These are phyloP conservation scores for Delitschia confertaspora DNA, from an alignment of 495 filamentous ascomycete genomes.

Conservation along the genomic window DNA sequence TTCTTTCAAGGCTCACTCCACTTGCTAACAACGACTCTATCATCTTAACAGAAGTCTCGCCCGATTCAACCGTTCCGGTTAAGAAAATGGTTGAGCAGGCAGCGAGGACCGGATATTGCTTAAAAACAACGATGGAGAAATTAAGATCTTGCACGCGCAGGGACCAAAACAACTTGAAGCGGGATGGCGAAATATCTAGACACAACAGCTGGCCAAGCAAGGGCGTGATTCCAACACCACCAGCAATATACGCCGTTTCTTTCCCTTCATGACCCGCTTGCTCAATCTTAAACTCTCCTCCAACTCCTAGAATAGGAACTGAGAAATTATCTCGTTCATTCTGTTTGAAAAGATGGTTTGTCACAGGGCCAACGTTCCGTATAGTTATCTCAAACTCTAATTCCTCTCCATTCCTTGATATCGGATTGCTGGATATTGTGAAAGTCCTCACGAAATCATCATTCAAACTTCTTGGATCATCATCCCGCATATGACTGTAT, in stretches of 20 bases:
- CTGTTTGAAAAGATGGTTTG: slow-evolving; percentile 52
- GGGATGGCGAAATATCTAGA: slow-evolving; percentile 34
- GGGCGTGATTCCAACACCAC: slow-evolving; percentile 75
- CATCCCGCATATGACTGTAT: slow-evolving; percentile 73
- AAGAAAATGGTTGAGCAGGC: slow-evolving; percentile 51
- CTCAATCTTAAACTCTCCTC: slow-evolving; percentile 54
- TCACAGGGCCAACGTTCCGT: slow-evolving; percentile 57
- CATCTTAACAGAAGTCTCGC: slow-evolving; percentile 28
- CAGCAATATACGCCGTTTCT: slow-evolving; percentile 53
- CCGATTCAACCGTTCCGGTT: slow-evolving; percentile 40
- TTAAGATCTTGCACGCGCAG: slow-evolving; percentile 51
- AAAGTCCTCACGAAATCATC: slow-evolving; percentile 79
- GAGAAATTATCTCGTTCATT: slow-evolving; percentile 47
- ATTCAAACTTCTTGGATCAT: slow-evolving; percentile 67
- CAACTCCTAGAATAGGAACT: slow-evolving; percentile 61
- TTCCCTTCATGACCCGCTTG: slow-evolving; percentile 33
- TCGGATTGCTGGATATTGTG: slow-evolving; percentile 56
- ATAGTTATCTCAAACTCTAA: slow-evolving; percentile 63
- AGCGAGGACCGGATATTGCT: slow-evolving; percentile 42
- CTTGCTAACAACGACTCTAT: slow-evolving; percentile 26
- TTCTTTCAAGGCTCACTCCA: slow-evolving; percentile 39
- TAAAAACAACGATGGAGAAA: slow-evolving; percentile 52
- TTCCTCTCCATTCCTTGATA: slow-evolving; percentile 18
- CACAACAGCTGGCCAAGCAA: slow-evolving; percentile 53
- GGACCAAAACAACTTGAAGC: slow-evolving; percentile 57